phyloP scores from a whole-genome alignment of 192 early-diverging fungal genomes.

The Coemansia sp. region DNA sequence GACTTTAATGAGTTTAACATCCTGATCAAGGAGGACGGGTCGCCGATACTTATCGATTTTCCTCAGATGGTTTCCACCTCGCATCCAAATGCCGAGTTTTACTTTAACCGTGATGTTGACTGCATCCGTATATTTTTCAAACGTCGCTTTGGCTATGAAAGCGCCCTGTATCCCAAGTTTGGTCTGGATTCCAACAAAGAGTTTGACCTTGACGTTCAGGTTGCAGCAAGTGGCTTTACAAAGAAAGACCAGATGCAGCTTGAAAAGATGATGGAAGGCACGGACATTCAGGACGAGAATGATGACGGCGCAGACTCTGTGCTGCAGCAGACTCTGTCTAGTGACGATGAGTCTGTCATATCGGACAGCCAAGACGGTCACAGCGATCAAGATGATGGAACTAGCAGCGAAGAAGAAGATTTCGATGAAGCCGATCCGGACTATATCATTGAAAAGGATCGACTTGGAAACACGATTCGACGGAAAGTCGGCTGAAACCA shows the following conservation, averaged over 20 bases:
- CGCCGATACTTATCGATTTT: conserved; percentile 96
- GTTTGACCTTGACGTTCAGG: conserved; percentile 92
- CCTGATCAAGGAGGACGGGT: conserved; percentile 76
- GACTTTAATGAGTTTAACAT: conserved; percentile 99
- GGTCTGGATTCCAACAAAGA: conserved; percentile 75
- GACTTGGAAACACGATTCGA: conserved; percentile 44
- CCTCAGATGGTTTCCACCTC: conserved; percentile 99
- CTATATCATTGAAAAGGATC: conserved; percentile 43
- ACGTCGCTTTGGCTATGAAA: conserved; percentile 88
- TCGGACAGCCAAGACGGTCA: conserved; percentile 14
- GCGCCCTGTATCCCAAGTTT: conserved; percentile 89
- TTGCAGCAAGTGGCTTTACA: conserved; percentile 94
- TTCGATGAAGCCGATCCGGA: conserved; percentile 20
- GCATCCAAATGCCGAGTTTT: conserved; percentile 93
- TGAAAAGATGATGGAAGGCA: conserved; percentile 53
- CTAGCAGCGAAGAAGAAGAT: conserved; percentile 23
- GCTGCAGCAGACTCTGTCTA: conserved; percentile 14
- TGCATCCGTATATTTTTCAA: conserved; percentile 96
- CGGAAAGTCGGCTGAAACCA: conserved; percentile 20
- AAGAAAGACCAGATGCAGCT: conserved; percentile 88
- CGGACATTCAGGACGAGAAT: neutral
- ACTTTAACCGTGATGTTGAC: conserved; percentile 98
- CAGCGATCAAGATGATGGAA: conserved; percentile 14
- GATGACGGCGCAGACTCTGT: conserved; percentile 3
- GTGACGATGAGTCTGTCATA: conserved; percentile 15